phyloP scores from a whole-genome alignment of 2,329 filamentous ascomycete species.

The Zymoseptoria passerinii region DNA sequence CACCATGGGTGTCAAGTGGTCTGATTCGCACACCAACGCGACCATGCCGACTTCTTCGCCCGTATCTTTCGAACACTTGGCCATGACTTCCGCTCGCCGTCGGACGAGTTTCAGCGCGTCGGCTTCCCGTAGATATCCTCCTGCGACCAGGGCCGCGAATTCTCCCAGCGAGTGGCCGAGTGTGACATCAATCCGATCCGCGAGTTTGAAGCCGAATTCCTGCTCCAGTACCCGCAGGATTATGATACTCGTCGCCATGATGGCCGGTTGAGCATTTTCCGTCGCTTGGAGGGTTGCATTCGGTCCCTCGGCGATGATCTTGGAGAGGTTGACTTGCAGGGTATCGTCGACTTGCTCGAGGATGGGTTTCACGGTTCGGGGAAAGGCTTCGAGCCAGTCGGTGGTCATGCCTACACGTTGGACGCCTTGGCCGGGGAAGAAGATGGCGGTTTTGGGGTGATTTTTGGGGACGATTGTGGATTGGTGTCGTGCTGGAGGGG shows the following conservation, averaged over 20 bases:
- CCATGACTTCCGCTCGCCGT: slow-evolving; percentile 74
- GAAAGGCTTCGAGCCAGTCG: slow-evolving; percentile 85
- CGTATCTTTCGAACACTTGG: slow-evolving; percentile 61
- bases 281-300: slow-evolving; percentile 70
- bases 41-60: slow-evolving; percentile 84
- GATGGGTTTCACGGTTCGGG: slow-evolving; percentile 63
- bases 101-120: slow-evolving; percentile 73
- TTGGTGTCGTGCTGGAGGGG: slow-evolving; percentile 13
- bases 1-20: slow-evolving; percentile 62
- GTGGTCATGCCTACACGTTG: slow-evolving; percentile 31
- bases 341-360: slow-evolving; percentile 77
- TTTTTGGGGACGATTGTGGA: slow-evolving; percentile 14
- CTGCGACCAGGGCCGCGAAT: slow-evolving; percentile 82
- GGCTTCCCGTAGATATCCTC: slow-evolving; percentile 67
- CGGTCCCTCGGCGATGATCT: slow-evolving; percentile 71
- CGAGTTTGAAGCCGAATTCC: slow-evolving; percentile 69
- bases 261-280: slow-evolving; percentile 84
- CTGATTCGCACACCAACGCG: slow-evolving; percentile 77
- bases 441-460: slow-evolving; percentile 30
- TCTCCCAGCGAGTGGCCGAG: slow-evolving; percentile 88
- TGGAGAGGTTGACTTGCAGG: slow-evolving; percentile 65
- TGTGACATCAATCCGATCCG: slow-evolving; percentile 67
- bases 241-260: slow-evolving; percentile 88
- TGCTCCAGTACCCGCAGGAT: slow-evolving; percentile 80
- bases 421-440: slow-evolving; percentile 34